A percentile compares a stretch with the other conserved stretches of the same genome.
Evolutionary conservation across 768 basidiomycete species (phyloP).

Genomic region (Termitomyces sp.): DNA sequence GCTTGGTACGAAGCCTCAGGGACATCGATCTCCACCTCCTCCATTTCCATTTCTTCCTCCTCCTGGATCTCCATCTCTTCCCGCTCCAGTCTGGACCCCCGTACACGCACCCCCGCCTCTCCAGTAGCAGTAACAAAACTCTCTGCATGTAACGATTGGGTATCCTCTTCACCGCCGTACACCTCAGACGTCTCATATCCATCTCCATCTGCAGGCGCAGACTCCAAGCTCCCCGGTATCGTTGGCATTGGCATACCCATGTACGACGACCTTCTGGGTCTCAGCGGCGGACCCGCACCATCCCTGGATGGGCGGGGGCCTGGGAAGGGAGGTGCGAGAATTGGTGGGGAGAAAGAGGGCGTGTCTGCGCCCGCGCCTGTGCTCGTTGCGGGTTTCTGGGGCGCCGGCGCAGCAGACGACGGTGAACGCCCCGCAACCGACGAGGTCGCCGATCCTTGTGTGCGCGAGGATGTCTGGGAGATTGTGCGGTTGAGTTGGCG

Average conservation of each 20-base stretch:
- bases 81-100: no score
- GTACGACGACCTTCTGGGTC: constrained; percentile 26
- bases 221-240: constrained; percentile 36
- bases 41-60: neutral
- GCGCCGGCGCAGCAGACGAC: constrained; percentile 2
- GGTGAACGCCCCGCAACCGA: constrained; percentile 12
- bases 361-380: neutral
- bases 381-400: neutral
- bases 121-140: constrained; percentile 53
- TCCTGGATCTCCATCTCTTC: constrained; percentile 5
- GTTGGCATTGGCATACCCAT: constrained; percentile 31
- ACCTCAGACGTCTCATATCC: constrained; percentile 28
- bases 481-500: constrained; percentile 64
- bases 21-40: constrained; percentile 5
- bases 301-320: constrained; percentile 27
- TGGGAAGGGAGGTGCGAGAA: constrained; percentile 49
- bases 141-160: constrained; percentile 48
- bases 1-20: constrained; percentile 1
- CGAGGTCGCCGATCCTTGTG: constrained; percentile 43
- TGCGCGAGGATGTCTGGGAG: constrained; percentile 61
- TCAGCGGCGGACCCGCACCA: no score
- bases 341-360: constrained; percentile 33
- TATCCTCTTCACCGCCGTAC: constrained; percentile 29
- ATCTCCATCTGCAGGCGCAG: constrained; percentile 11
- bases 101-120: neutral